Conservation (phyloP, 2,329 filamentous ascomycete species). For the Blumeria hordei region DNA sequence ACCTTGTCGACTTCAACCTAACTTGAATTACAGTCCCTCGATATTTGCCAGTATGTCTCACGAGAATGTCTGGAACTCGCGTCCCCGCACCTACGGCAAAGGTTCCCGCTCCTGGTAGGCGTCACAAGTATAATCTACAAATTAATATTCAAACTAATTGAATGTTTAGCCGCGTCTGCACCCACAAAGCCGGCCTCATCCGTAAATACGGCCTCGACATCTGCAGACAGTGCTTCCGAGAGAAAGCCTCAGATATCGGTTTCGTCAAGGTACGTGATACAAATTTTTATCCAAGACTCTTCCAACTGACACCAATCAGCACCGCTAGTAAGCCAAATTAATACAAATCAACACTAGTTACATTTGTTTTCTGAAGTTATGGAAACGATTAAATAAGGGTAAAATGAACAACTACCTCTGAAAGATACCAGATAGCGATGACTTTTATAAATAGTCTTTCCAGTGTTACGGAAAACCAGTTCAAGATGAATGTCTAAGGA, state of each 20-base stretch:
- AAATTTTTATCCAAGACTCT: not conserved
- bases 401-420: no score
- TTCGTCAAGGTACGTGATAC: constrained; percentile 36
- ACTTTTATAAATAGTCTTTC: no score
- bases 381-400: no score
- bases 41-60: constrained; percentile 34
- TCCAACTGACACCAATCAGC: constrained; percentile 3
- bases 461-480: no score
- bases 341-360: no score
- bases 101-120: constrained; percentile 80
- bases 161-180: constrained; percentile 46
- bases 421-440: no score
- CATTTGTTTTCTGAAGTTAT: no score
- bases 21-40: not conserved
- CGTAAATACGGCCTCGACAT: constrained; percentile 97
- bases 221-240: constrained; percentile 58
- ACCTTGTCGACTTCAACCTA: not conserved
- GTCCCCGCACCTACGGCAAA: constrained; percentile 93
- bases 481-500: no score
- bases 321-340: constrained; percentile 7
- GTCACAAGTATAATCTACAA: not conserved
- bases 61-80: constrained; percentile 99
- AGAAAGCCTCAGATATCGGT: constrained; percentile 49
- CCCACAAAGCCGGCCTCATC: constrained; percentile 96
- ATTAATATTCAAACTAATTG: constrained; percentile 4